phyloP scores from a whole-genome alignment of 1,284 basidiomycete species.

The Spongispora temasekensis region DNA sequence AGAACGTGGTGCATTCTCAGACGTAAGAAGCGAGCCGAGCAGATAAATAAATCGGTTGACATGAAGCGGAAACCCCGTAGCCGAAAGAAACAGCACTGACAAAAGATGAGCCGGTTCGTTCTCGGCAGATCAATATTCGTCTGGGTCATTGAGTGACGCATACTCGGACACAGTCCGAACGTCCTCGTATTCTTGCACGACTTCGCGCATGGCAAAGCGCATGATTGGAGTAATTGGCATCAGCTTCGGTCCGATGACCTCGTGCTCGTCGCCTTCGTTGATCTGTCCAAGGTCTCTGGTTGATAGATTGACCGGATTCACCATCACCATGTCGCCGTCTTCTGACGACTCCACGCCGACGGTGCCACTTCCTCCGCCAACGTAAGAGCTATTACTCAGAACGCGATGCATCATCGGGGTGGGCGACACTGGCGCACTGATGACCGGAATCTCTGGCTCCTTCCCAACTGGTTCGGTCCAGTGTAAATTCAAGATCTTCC shows the following conservation, averaged over 20 bases:
- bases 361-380: slow-evolving; percentile 36
- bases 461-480: slow-evolving; percentile 72
- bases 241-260: slow-evolving; percentile 70
- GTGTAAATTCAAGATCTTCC: slow-evolving; percentile 69
- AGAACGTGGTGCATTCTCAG: too few species aligned
- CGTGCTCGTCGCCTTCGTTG: slow-evolving; percentile 38
- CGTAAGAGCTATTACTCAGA: slow-evolving; percentile 32
- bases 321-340: slow-evolving; percentile 49
- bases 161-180: slow-evolving; percentile 72
- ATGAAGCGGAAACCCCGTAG: too few species aligned
- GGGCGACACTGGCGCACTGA: slow-evolving; percentile 28
- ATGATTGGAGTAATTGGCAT: slow-evolving; percentile 76
- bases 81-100: not conserved
- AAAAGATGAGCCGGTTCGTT: too few species aligned
- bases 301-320: slow-evolving; percentile 37
- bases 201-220: slow-evolving; percentile 76
- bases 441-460: slow-evolving; percentile 25
- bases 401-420: slow-evolving; percentile 29
- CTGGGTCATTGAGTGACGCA: slow-evolving; percentile 66
- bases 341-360: slow-evolving; percentile 40
- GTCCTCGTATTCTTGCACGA: slow-evolving; percentile 77
- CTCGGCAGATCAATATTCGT: slow-evolving; percentile 55
- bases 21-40: too few species aligned
- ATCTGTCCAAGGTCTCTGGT: slow-evolving; percentile 40
- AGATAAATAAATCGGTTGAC: too few species aligned